These are phyloP conservation scores for Maudiozyma saulgeensis DNA, from an alignment of 805 yeast genomes.

Conservation along the genomic window DNA sequence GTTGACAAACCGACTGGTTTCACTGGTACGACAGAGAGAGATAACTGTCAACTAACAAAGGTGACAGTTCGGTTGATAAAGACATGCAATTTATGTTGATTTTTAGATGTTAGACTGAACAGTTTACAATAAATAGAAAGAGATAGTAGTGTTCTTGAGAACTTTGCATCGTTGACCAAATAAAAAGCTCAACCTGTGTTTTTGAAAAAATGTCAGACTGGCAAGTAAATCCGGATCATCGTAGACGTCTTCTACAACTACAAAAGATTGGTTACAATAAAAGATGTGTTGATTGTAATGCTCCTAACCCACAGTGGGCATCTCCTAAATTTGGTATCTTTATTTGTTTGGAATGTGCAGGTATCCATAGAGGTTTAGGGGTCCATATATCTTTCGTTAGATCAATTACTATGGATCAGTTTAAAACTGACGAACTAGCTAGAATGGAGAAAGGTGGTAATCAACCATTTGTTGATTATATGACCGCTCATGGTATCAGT, in stretches of 20 bases:
- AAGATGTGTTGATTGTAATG: conserved; percentile 86
- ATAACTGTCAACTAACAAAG: too few relatives aligned
- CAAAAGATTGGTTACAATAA: conserved; percentile 79
- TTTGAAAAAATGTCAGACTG: conserved; percentile 41
- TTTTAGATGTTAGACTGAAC: too few relatives aligned
- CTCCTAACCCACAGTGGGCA: conserved; percentile 99
- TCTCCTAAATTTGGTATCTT: conserved; percentile 96
- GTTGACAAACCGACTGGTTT: too few relatives aligned
- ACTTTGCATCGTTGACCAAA: background rate
- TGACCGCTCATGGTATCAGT: conserved; percentile 64
- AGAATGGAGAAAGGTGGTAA: conserved; percentile 96
- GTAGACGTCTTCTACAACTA: conserved; percentile 64
- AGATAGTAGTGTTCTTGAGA: too few relatives aligned
- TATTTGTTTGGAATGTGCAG: conserved; percentile 97
- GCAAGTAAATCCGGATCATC: conserved; percentile 91
- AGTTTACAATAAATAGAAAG: too few relatives aligned
- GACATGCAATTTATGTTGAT: too few relatives aligned
- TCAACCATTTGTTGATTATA: conserved; percentile 58
- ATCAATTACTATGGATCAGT: conserved; percentile 97
- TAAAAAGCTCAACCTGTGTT: too few relatives aligned
- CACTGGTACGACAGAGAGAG: too few relatives aligned
- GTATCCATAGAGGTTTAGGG: conserved; percentile 89
- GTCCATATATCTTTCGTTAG: conserved; percentile 95
- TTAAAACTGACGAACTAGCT: conserved; percentile 81
- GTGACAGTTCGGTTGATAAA: too few relatives aligned